Conservation (phyloP, 768 basidiomycete genomes). For the Lactarius tabidus region DNA sequence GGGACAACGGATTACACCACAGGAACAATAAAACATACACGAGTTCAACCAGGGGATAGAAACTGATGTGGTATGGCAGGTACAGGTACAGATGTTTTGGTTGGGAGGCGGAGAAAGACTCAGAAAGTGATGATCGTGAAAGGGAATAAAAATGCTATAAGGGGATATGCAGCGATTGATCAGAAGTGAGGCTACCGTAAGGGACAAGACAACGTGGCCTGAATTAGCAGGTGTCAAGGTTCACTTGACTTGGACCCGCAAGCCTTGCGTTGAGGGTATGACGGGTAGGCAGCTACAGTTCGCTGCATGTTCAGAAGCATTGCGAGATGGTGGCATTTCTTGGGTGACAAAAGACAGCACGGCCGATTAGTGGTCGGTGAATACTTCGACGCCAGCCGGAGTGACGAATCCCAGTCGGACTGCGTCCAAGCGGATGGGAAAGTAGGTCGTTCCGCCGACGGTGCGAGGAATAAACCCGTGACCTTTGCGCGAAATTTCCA, state of each 20-base stretch:
- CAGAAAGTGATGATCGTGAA: not conserved
- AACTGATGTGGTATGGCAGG: not conserved
- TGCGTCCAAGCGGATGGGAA: conserved; percentile 14
- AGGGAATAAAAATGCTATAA: not conserved
- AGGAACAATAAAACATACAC: not conserved
- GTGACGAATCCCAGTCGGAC: conserved; percentile 15
- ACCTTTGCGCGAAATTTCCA: not conserved
- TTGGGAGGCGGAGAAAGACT: not conserved
- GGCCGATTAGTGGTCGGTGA: not conserved
- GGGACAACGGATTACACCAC: not conserved
- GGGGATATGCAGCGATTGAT: not conserved
- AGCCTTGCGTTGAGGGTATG: not conserved
- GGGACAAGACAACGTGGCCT: not conserved
- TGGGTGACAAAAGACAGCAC: not conserved
- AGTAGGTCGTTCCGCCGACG: conserved; percentile 21
- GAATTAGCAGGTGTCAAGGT: not conserved
- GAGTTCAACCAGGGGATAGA: not conserved
- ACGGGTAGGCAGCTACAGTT: not conserved
- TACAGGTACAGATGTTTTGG: not conserved
- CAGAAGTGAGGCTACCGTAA: not conserved
- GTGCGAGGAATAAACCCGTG: conserved; percentile 6
- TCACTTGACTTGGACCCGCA: not conserved
- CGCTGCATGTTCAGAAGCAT: not conserved
- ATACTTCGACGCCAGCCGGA: conserved; percentile 14
- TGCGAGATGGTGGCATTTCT: not conserved